These are phyloP conservation scores for Malassezia sympodialis DNA, from an alignment of 1,284 basidiomycete species.

Conservation along the genomic window DNA sequence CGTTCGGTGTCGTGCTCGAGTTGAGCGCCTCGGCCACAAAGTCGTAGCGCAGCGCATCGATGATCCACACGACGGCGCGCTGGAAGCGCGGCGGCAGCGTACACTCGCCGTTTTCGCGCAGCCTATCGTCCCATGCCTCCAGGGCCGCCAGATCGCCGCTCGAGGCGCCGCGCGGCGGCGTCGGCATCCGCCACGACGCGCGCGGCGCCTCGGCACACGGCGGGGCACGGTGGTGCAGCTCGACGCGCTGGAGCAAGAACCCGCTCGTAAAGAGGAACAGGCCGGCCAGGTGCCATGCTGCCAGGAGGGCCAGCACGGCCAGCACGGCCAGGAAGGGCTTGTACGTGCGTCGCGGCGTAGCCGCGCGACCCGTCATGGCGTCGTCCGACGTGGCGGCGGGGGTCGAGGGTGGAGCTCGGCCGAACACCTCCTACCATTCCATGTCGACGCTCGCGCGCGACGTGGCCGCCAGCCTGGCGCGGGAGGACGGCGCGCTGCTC, in stretches of 20 bases:
- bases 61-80: slow-evolving; percentile 69
- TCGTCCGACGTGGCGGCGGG: neutral
- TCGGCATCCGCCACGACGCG: slow-evolving; percentile 12
- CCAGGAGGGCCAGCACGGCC: slow-evolving; percentile 21
- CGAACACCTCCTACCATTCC: neutral
- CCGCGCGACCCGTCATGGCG: neutral
- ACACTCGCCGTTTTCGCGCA: slow-evolving; percentile 28
- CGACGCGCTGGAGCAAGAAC: slow-evolving; percentile 38
- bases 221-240: slow-evolving; percentile 21
- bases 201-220: neutral
- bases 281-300: slow-evolving; percentile 24
- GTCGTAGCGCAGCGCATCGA: slow-evolving; percentile 89
- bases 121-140: slow-evolving; percentile 22
- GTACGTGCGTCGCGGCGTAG: neutral
- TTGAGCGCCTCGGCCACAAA: slow-evolving; percentile 64
- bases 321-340: slow-evolving; percentile 24
- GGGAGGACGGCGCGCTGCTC: slow-evolving; percentile 22
- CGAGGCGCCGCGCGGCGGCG: slow-evolving; percentile 13
- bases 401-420: neutral
- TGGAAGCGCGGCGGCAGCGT: slow-evolving; percentile 26
- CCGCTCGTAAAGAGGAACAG: slow-evolving; percentile 40
- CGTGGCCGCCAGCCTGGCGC: neutral
- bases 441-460: neutral
- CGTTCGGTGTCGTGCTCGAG: slow-evolving; percentile 53
- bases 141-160: slow-evolving; percentile 16